Conservation (phyloP, 805 yeast genomes). For the Nakazawaea wickerhamii region DNA sequence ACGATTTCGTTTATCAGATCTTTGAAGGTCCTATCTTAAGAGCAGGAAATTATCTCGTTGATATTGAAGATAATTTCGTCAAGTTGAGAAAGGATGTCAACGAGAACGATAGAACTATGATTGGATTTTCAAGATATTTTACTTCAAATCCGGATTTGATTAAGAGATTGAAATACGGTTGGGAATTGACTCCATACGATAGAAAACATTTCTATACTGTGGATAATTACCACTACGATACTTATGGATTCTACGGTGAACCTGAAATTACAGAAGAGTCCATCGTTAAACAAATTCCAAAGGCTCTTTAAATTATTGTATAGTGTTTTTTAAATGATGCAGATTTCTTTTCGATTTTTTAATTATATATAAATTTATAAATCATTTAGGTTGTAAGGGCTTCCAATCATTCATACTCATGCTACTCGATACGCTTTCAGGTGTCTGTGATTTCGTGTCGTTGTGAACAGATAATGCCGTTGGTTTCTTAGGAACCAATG, state of each 20-base stretch:
- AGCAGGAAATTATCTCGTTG: slow-evolving; percentile 28
- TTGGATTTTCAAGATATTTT: slow-evolving; percentile 31
- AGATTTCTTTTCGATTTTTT: no score
- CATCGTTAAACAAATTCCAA: background rate
- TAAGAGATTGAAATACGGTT: slow-evolving; percentile 27
- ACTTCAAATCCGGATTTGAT: slow-evolving; percentile 37
- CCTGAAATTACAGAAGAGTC: background rate
- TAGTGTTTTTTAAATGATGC: background rate
- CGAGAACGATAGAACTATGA: slow-evolving; percentile 30
- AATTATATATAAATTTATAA: background rate
- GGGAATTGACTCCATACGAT: slow-evolving; percentile 33
- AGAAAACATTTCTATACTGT: slow-evolving; percentile 38
- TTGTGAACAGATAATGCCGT: background rate
- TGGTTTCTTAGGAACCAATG: slow-evolving; percentile 13
- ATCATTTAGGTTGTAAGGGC: slow-evolving; percentile 11
- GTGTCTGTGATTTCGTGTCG: background rate
- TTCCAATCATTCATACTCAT: slow-evolving; percentile 12
- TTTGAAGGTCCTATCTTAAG: slow-evolving; percentile 41
- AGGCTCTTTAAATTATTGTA: background rate
- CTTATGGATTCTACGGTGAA: slow-evolving; percentile 2
- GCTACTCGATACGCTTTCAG: background rate
- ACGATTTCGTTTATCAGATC: slow-evolving; percentile 34
- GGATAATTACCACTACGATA: slow-evolving; percentile 3
- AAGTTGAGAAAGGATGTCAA: slow-evolving; percentile 22
- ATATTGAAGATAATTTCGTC: slow-evolving; percentile 4